Percentiles rank a stretch among this genome's conserved stretches.
Conservation (phyloP, 2,329 filamentous ascomycete species). For the Thielaviopsis musarum region DNA sequence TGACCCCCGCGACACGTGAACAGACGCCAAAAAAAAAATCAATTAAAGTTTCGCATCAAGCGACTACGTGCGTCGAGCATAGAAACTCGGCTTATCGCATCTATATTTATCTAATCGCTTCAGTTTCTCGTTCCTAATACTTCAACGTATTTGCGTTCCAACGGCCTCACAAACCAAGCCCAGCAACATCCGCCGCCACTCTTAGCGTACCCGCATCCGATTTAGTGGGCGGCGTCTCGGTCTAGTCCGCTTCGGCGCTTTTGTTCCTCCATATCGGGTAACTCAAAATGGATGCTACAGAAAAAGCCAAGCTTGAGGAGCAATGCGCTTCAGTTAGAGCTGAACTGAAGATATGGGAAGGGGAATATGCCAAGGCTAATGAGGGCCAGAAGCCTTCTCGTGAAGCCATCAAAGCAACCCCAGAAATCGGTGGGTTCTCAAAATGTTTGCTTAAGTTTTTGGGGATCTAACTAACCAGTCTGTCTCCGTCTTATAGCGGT, state of each 20-base stretch:
- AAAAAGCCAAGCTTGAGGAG: constrained; percentile 29
- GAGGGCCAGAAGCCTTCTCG: constrained; percentile 51
- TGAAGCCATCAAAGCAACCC: constrained; percentile 60
- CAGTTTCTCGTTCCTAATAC: too few relatives aligned
- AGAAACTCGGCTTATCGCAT: too few relatives aligned
- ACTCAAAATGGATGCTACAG: constrained; percentile 29
- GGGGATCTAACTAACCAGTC: not conserved
- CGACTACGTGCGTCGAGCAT: not conserved
- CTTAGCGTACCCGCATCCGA: not conserved
- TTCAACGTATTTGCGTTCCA: too few relatives aligned
- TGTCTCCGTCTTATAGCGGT: constrained; percentile 25
- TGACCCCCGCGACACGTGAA: not conserved
- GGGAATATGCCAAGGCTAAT: constrained; percentile 43
- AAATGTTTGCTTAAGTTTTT: not conserved
- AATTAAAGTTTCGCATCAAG: not conserved
- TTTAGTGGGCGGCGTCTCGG: not conserved
- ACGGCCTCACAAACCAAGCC: not conserved
- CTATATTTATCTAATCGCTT: too few relatives aligned
- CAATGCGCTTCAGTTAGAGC: constrained; percentile 40
- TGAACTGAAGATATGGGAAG: constrained; percentile 62
- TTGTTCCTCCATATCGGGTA: not conserved
- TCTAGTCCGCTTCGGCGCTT: not conserved
- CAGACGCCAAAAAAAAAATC: not conserved
- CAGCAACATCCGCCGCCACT: not conserved
- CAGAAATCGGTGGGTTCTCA: constrained; percentile 41